Base-by-base conservation (phyloP, 768 basidiomycete genomes). In the Omphalotus guepiniiformis region DNA sequence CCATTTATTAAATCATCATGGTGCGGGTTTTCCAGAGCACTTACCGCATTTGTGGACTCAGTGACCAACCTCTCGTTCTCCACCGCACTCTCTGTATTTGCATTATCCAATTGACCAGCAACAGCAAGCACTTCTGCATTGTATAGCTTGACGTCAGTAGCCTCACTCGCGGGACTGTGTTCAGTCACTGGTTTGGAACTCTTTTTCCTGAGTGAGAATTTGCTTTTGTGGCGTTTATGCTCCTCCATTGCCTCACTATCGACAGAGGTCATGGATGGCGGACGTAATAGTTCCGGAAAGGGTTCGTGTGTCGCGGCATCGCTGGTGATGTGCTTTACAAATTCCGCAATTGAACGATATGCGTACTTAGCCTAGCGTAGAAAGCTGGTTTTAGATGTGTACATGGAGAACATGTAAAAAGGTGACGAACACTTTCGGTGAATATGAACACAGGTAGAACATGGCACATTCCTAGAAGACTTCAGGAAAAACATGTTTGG, bases 361-460 rank as follows among this genome's bases (percentile, higher is more conserved):
- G 79, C 79, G 50, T 74, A 79, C 55, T 76, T 76, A 3, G 78
- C 80, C 80, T 83, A 32, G n/a, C n/a, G n/a, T n/a, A n/a, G n/a
- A n/a, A n/a, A n/a, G n/a, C n/a, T n/a, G n/a, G n/a, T n/a, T n/a
- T n/a, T n/a, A 35, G 28, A 42, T 3, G 19, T 26, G 4, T 40
- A 13, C 11, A 30, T 8, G 5, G 29, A 11, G 18, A 12, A 18
- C 18, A 15, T 22, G 39, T 19, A 6, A 32, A 29, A 11, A n/a
- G 6, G 4, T 19, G 25, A 61, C 79, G 29, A 52, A 80, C 82
- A 52, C 73, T 75, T 18, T 74, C 64, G 1, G 77, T 80, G 61
- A 85, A 86, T 23, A 72, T 83, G 61, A 88, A 85, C 6, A 88
- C 75, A 1, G 85, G 85, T 48, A 85, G 64, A 29, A 86, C 86